Evolutionary conservation across 2,329 filamentous ascomycete genomes (phyloP).

Genomic region (Scorias spongiosa): DNA sequence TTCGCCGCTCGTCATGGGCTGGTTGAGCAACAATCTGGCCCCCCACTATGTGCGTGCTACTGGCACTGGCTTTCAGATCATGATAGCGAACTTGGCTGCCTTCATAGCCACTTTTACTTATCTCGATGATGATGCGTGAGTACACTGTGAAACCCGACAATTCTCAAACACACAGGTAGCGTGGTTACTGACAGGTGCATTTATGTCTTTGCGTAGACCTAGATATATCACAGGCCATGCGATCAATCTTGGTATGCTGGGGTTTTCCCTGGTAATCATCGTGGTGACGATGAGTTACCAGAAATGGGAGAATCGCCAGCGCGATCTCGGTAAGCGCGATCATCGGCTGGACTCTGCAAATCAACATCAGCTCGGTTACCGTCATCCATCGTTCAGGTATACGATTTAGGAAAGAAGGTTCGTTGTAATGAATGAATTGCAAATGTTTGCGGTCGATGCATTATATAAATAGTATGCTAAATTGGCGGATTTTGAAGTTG

Average conservation of each 20-base stretch:
- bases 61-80: constrained; percentile 22
- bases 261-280: constrained; percentile 17
- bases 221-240: constrained; percentile 23
- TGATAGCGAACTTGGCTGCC: constrained; percentile 22
- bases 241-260: constrained; percentile 22
- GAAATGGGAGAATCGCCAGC: constrained; percentile 24
- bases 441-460: too few species aligned
- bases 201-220: constrained; percentile 12
- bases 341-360: constrained; percentile 16
- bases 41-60: constrained; percentile 25
- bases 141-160: constrained; percentile 1
- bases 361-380: constrained; percentile 21
- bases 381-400: constrained; percentile 25
- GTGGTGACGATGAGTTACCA: constrained; percentile 20
- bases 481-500: too few species aligned
- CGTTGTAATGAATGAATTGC: too few species aligned
- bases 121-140: constrained; percentile 24
- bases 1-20: constrained; percentile 15
- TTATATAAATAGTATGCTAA: too few species aligned
- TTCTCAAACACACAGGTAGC: background rate
- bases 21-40: constrained; percentile 18
- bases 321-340: constrained; percentile 21
- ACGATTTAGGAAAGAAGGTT: constrained; percentile 6
- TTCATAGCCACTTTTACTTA: constrained; percentile 29
- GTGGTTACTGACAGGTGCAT: background rate